Conservation (phyloP, 2,329 filamentous ascomycete genomes). For the Clonostachys byssicola region DNA sequence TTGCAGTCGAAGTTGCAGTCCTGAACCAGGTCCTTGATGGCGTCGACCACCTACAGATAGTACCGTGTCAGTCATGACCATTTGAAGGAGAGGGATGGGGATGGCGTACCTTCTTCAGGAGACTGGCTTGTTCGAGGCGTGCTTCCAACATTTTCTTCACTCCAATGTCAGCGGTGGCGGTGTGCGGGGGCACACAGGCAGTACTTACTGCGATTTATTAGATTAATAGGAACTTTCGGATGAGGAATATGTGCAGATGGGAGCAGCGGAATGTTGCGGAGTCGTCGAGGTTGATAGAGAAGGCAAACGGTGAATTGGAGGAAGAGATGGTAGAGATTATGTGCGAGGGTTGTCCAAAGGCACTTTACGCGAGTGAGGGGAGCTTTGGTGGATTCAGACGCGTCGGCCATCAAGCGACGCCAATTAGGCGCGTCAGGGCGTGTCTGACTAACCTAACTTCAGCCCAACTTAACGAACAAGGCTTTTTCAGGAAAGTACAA, state of each 20-base stretch:
- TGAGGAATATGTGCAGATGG: not conserved
- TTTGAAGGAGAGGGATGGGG: constrained; percentile 1
- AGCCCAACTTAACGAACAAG: constrained; percentile 1
- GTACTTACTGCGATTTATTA: not conserved
- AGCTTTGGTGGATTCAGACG: constrained; percentile 18
- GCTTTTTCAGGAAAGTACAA: not conserved
- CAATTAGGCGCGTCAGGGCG: constrained; percentile 18
- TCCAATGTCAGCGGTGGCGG: not conserved
- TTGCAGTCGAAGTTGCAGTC: constrained; percentile 99
- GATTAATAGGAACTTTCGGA: not conserved
- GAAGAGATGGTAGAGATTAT: not conserved
- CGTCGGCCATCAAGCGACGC: constrained; percentile 18
- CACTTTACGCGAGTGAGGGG: constrained; percentile 25
- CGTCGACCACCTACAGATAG: constrained; percentile 76
- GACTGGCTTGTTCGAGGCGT: constrained; percentile 87
- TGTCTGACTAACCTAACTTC: not conserved
- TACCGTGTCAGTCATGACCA: constrained; percentile 8
- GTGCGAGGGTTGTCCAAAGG: constrained; percentile 10
- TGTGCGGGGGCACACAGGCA: not conserved
- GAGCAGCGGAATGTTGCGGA: not conserved
- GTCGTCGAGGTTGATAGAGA: not conserved
- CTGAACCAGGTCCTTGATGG: constrained; percentile 98
- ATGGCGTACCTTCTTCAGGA: constrained; percentile 85
- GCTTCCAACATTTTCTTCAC: constrained; percentile 81
- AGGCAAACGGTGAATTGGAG: constrained; percentile 6